Evolutionary conservation across 73 alveolate genomes (phyloP), one percentile per base, ranked within the genome.

Genomic region (Breviolum minutum): DNA sequence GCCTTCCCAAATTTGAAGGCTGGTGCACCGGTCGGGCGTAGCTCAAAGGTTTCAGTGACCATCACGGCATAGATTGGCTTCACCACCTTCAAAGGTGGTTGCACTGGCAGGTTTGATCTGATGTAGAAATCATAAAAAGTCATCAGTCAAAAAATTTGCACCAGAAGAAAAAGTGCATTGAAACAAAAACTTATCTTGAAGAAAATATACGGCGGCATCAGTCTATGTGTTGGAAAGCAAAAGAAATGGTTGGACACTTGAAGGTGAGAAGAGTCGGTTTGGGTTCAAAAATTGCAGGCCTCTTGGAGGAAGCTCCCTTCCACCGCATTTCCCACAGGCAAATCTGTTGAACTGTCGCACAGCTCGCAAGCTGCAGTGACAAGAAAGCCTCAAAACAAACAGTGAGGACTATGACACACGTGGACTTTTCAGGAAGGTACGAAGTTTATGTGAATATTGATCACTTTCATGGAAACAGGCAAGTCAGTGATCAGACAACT

Each of bases 1-100:
- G 98, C 89, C 87, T 92, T 73, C 60, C 98, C 98, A 61, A 92
- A 92, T 69, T 74, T 73, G 98, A 92, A 92, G 66, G 32, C 61
- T 63, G 79, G 77, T 19, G 80, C 63, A 6, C 81, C 76, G 81
- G 14, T 27, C 79, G 87, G 76, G 66, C 80, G 66, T 17, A 92
- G 89, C 48, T 92, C 98, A 66, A 92, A 92, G 81, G 98, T 92
- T 71, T 92, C 98, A 61, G 89, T 26, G 81, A 74, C 71, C 98
- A 92, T 92, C 69, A 92, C 98, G 60, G 32, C 40, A 66, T 74
- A 92, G 98, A 61, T 61, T 63, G 98, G 98, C 68, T 74, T 92
- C 69, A 92, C 98, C 90, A 92, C 98, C 98, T 92, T 29, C 32
- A 20, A 71, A 30, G 81, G 19, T 71, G 19, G 19, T 71, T 71